Evolutionary conservation across 345 rosid genomes (phyloP).

Genomic region (Brassica juncea): DNA sequence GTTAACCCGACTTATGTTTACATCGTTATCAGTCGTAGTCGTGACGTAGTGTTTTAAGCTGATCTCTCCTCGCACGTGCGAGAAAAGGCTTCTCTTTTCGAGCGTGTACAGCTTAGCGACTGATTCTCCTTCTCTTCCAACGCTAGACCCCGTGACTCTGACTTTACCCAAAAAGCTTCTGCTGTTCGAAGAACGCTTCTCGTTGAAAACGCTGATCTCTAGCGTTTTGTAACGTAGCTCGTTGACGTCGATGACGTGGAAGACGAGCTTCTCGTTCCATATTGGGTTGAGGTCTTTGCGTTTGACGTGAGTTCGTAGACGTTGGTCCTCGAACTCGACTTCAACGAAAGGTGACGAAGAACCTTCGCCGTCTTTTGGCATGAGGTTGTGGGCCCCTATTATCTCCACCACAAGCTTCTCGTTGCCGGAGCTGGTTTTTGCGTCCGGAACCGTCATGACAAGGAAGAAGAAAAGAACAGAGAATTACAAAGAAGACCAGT

Average conservation of each 20-base stretch:
- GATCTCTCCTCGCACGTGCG: constrained; percentile 70
- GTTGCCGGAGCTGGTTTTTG: constrained; percentile 30
- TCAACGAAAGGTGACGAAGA: constrained; percentile 75
- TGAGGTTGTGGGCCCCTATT: constrained; percentile 67
- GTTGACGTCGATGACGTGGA: constrained; percentile 48
- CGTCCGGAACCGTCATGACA: constrained; percentile 24
- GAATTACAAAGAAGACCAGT: neutral
- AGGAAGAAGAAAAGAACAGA: neutral
- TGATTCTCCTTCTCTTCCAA: constrained; percentile 54
- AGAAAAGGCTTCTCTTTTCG: constrained; percentile 69
- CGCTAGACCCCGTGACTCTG: constrained; percentile 50
- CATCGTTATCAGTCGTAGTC: constrained; percentile 37
- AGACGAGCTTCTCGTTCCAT: constrained; percentile 77
- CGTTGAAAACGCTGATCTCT: constrained; percentile 63
- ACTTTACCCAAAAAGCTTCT: constrained; percentile 69
- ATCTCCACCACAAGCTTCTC: constrained; percentile 74
- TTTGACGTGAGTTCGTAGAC: constrained; percentile 56
- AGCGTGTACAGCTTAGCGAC: constrained; percentile 55
- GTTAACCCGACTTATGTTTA: constrained; percentile 23
- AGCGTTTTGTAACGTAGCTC: constrained; percentile 60
- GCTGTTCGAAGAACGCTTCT: constrained; percentile 54
- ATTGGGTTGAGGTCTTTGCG: constrained; percentile 67
- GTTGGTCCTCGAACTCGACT: constrained; percentile 67
- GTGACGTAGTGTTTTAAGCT: constrained; percentile 58
- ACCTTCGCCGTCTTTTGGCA: constrained; percentile 84